Percentiles rank a stretch among this genome's conserved stretches.
phyloP scores from a whole-genome alignment of 2,329 filamentous ascomycete species.

The Elsinoe australis region DNA sequence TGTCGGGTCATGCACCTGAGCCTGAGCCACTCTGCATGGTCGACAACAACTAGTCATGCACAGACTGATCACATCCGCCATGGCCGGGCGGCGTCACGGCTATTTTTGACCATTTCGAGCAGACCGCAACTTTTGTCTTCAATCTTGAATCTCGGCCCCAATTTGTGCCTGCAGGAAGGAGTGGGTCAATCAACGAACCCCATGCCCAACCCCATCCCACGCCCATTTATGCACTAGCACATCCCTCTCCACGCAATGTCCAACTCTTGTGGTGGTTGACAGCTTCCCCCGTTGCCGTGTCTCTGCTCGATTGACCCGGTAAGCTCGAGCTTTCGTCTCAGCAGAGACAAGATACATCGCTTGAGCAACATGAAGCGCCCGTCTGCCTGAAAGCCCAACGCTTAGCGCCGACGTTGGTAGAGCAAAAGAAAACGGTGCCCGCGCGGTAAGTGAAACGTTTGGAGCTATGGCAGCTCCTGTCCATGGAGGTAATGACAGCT shows the following conservation, averaged over 20 bases:
- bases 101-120: constrained; percentile 16
- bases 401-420: constrained; percentile 16
- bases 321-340: constrained; percentile 14
- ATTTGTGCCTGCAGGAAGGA: constrained; percentile 13
- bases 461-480: constrained; percentile 7
- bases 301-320: constrained; percentile 1
- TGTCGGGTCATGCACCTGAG: neutral
- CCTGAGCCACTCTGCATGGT: constrained; percentile 3
- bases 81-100: neutral
- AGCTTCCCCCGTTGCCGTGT: neutral
- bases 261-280: neutral
- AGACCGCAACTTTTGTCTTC: constrained; percentile 11
- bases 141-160: constrained; percentile 10
- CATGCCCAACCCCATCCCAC: constrained; percentile 11
- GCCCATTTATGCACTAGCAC: neutral
- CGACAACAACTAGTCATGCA: neutral
- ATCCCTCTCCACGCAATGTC: neutral
- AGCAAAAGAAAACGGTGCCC: constrained; percentile 9
- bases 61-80: too few species aligned
- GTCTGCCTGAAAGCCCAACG: constrained; percentile 10
- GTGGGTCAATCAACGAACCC: constrained; percentile 7
- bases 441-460: constrained; percentile 6
- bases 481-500: constrained; percentile 1
- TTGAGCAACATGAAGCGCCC: constrained; percentile 17
- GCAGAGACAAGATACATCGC: constrained; percentile 16